Conservation (phyloP, 345 rosid species). For the Laguncularia racemosa region DNA sequence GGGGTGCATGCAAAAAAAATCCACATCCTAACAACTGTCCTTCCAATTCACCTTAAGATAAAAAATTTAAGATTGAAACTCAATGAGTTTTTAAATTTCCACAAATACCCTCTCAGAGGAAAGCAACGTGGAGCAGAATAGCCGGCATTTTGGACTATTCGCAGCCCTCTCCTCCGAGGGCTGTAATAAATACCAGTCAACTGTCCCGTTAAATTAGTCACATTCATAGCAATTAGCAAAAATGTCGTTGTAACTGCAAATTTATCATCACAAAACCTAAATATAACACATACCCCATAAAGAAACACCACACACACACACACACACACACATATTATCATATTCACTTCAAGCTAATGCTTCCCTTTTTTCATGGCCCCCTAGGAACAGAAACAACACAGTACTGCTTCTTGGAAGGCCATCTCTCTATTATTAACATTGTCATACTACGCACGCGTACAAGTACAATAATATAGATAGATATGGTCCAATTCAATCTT, state of each 20-base stretch:
- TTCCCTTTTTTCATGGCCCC: too few relatives aligned
- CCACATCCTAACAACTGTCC: too few relatives aligned
- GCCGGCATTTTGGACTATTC: conserved; percentile 24
- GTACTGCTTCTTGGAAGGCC: too few relatives aligned
- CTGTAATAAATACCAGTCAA: conserved; percentile 26
- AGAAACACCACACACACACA: too few relatives aligned
- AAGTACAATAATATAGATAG: too few relatives aligned
- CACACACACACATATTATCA: too few relatives aligned
- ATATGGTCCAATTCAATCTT: conserved; percentile 30
- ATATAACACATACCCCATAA: too few relatives aligned
- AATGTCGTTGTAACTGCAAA: conserved; percentile 4
- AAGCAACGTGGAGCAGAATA: not conserved
- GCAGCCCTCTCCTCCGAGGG: not conserved
- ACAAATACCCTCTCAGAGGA: conserved; percentile 4
- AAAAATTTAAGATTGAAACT: not conserved
- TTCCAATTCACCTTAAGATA: not conserved
- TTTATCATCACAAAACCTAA: conserved; percentile 11
- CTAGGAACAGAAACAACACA: too few relatives aligned
- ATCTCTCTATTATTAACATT: too few relatives aligned
- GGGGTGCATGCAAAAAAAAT: too few relatives aligned
- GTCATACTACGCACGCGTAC: too few relatives aligned
- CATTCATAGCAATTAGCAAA: conserved; percentile 9
- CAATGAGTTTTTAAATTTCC: not conserved
- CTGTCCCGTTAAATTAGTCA: conserved; percentile 32
- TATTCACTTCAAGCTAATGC: too few relatives aligned